These are phyloP conservation scores for Stachybotrys chartarum DNA, from an alignment of 2,329 filamentous ascomycete species.

Conservation along the genomic window DNA sequence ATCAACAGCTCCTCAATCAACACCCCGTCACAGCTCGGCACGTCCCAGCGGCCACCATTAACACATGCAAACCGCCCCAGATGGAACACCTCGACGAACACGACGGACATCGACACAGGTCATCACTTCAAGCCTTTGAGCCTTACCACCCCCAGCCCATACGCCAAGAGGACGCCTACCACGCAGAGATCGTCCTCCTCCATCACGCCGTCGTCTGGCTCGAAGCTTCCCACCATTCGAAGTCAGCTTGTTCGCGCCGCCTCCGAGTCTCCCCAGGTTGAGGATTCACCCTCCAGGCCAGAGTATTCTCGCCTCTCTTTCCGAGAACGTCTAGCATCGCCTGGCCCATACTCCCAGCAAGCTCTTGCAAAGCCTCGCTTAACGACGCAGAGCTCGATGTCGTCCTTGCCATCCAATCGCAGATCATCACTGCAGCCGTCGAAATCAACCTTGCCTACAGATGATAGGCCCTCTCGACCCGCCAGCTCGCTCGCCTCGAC, in stretches of 20 bases:
- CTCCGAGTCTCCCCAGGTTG: constrained; percentile 40
- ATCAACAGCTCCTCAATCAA: constrained; percentile 44
- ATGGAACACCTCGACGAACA: constrained; percentile 66
- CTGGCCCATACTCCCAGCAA: constrained; percentile 41
- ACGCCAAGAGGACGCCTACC: constrained; percentile 37
- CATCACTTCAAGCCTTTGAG: constrained; percentile 60
- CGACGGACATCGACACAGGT: constrained; percentile 55
- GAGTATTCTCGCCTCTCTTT: constrained; percentile 42
- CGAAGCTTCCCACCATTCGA: constrained; percentile 42
- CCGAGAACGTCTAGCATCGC: constrained; percentile 44
- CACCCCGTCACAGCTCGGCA: constrained; percentile 29
- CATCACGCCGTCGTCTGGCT: constrained; percentile 33
- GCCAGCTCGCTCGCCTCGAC: constrained; percentile 48
- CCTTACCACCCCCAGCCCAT: constrained; percentile 52
- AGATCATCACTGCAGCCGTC: constrained; percentile 48
- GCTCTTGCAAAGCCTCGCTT: constrained; percentile 36
- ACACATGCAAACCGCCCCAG: constrained; percentile 53
- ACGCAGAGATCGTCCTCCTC: constrained; percentile 34
- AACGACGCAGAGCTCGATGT: constrained; percentile 34
- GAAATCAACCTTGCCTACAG: constrained; percentile 21
- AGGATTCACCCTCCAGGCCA: constrained; percentile 37
- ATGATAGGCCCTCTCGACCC: constrained; percentile 34
- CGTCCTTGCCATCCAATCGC: constrained; percentile 33
- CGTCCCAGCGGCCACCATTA: constrained; percentile 35
- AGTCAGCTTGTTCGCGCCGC: constrained; percentile 38